Base-by-base conservation (phyloP, 106 monocot species). In the Acanthochlamys bracteata region DNA sequence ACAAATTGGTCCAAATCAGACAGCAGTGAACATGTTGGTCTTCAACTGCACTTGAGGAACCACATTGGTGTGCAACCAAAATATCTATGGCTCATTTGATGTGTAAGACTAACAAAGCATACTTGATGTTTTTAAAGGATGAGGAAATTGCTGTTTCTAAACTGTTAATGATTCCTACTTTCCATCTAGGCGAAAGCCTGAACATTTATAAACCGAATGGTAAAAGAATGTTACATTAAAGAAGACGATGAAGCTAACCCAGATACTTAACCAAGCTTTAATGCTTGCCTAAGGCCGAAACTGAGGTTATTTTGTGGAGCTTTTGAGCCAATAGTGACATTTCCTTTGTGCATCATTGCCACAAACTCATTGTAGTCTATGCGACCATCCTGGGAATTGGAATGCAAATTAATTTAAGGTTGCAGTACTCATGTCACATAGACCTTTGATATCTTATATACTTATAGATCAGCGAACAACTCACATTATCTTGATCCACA, bases 341-440 rank as follows among this genome's bases (percentile, higher is more conserved):
- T 75, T 65, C 70, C 76, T 52, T 65, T 70, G 40, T 70, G 76
- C 76, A 76, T 76, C 76, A 76, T 76, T 16, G 63, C 76, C 4
- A 76, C 76, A 63, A 76, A 76, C 52, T 76, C 76, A 26, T 76
- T 76, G 76, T 76, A 76, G 57, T 76, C 76, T 69, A 76, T 70
- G 20, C 64, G 41, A 39, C 76, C 69, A 70, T 76, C 76, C 76
- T 76, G 51, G 40, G 26, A 60, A 58, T 0, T 46, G 14, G 8
- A 26, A 17, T 22, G 11, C 0, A 0, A 45, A 20, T 43, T 8
- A 42, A 46, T 10, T 58, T n/a, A n/a, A n/a, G n/a, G n/a, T n/a
- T n/a, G n/a, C n/a, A n/a, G n/a, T n/a, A n/a, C n/a, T n/a, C n/a
- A n/a, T n/a, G n/a, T n/a, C n/a, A n/a, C n/a, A n/a, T 43, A 13